Percentiles rank a stretch among this genome's conserved stretches.
Conservation (phyloP, 495 filamentous ascomycete species). For the Stereocaulon alpinum region DNA sequence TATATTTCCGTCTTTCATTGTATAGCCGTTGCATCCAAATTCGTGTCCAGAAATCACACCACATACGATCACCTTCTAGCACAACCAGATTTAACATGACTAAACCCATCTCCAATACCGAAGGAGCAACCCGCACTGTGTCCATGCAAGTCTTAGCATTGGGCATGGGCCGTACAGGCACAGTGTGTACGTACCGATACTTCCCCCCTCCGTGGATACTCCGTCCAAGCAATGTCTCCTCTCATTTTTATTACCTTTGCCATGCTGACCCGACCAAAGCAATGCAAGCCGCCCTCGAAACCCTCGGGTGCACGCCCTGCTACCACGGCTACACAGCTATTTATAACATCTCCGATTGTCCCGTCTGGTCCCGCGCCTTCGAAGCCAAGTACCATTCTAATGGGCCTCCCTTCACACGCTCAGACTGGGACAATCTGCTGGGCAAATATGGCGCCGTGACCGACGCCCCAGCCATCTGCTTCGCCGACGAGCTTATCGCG, state of each 20-base stretch:
- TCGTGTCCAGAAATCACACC: too few relatives aligned
- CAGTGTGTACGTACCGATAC: slow-evolving; percentile 8
- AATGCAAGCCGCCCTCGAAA: slow-evolving; percentile 22
- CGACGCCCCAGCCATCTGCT: slow-evolving; percentile 40
- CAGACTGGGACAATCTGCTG: slow-evolving; percentile 45
- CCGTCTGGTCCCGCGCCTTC: slow-evolving; percentile 42
- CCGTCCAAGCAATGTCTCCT: too few relatives aligned
- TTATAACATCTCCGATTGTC: slow-evolving; percentile 29
- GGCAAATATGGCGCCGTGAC: slow-evolving; percentile 31
- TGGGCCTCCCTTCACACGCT: slow-evolving; percentile 33
- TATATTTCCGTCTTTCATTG: too few relatives aligned
- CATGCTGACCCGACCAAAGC: slow-evolving; percentile 4
- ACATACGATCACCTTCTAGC: too few relatives aligned
- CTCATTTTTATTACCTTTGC: too few relatives aligned
- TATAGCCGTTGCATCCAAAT: too few relatives aligned
- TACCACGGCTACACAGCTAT: slow-evolving; percentile 18
- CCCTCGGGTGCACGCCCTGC: slow-evolving; percentile 17
- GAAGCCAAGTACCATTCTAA: slow-evolving; percentile 38
- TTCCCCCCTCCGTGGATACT: background rate
- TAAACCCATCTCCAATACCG: too few relatives aligned
- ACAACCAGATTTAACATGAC: too few relatives aligned
- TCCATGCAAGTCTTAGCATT: slow-evolving; percentile 47
- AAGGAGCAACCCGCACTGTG: slow-evolving; percentile 35
- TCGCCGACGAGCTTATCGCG: slow-evolving; percentile 41
- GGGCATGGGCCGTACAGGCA: slow-evolving; percentile 18